Conservation (phyloP, 2,329 filamentous ascomycete genomes). For the Aspergillus caelatus region DNA sequence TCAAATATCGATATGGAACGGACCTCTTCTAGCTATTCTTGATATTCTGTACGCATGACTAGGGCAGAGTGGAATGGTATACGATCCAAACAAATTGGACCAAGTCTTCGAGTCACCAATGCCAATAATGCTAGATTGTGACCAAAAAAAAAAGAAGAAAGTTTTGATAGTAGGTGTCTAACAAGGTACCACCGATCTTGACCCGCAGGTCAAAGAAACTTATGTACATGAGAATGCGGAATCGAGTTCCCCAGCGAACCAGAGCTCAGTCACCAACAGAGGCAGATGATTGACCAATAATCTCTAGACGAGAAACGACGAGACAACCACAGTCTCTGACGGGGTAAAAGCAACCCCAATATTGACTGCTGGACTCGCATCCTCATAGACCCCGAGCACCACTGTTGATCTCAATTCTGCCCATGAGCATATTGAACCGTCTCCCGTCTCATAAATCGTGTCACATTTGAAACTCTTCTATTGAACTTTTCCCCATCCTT, state of each 20-base stretch:
- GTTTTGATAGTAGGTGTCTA: slow-evolving; percentile 17
- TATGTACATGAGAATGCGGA: slow-evolving; percentile 41
- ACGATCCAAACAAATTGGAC: neutral
- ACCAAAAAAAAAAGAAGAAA: slow-evolving; percentile 10
- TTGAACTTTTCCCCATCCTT: slow-evolving; percentile 24
- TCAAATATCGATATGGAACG: no score
- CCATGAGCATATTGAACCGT: slow-evolving; percentile 27
- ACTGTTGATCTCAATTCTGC: slow-evolving; percentile 20
- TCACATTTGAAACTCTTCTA: slow-evolving; percentile 28
- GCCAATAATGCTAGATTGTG: neutral
- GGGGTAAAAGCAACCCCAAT: slow-evolving; percentile 10
- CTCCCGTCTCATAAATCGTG: slow-evolving; percentile 31
- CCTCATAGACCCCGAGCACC: slow-evolving; percentile 12
- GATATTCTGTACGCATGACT: neutral
- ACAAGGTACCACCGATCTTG: slow-evolving; percentile 28
- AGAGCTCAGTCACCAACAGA: slow-evolving; percentile 17
- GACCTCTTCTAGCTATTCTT: no score
- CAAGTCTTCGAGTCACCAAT: neutral
- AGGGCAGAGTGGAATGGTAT: neutral
- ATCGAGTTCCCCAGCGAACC: slow-evolving; percentile 23
- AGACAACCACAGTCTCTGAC: slow-evolving; percentile 8
- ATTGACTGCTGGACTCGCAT: slow-evolving; percentile 7
- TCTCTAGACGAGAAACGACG: slow-evolving; percentile 10
- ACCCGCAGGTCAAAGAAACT: slow-evolving; percentile 27
- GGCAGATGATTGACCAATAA: slow-evolving; percentile 18